Percentiles rank a stretch among this genome's conserved stretches.
phyloP scores from a whole-genome alignment of 805 yeast genomes.

The Kazachstania psychrophila region DNA sequence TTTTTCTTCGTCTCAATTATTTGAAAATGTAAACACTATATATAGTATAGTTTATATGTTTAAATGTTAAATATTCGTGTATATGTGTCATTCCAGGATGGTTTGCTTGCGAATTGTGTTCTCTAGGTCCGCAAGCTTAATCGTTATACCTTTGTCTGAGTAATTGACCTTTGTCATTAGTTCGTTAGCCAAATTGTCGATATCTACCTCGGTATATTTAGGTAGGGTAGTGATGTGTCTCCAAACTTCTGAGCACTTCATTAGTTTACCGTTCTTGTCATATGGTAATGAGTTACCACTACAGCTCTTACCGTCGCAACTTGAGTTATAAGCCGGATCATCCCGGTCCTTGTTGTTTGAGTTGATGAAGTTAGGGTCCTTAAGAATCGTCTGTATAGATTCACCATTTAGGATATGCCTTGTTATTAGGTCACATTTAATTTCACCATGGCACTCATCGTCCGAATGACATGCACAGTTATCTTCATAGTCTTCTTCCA shows the following conservation, averaged over 20 bases:
- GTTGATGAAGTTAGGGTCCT: slow-evolving; percentile 2
- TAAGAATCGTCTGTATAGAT: slow-evolving; percentile 4
- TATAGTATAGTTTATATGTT: too few species aligned
- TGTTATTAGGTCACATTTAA: slow-evolving; percentile 9
- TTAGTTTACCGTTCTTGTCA: background rate
- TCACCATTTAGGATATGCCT: slow-evolving; percentile 8
- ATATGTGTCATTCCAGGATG: background rate
- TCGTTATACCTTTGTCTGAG: slow-evolving; percentile 69
- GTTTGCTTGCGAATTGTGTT: slow-evolving; percentile 21
- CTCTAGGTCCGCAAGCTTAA: slow-evolving; percentile 64
- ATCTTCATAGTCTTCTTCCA: background rate
- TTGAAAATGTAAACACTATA: too few species aligned
- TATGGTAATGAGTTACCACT: background rate
- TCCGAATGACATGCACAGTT: background rate
- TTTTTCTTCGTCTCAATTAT: too few species aligned
- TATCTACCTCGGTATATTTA: slow-evolving; percentile 75
- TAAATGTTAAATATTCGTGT: background rate
- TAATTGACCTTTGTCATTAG: slow-evolving; percentile 82
- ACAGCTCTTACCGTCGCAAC: background rate
- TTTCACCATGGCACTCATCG: background rate
- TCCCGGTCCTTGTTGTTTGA: background rate
- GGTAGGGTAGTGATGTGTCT: slow-evolving; percentile 33
- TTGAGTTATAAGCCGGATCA: background rate
- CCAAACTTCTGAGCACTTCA: slow-evolving; percentile 6
- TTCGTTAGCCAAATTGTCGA: slow-evolving; percentile 80